Conservation (phyloP, 306 rosid species). For the Gillenia trifoliata region DNA sequence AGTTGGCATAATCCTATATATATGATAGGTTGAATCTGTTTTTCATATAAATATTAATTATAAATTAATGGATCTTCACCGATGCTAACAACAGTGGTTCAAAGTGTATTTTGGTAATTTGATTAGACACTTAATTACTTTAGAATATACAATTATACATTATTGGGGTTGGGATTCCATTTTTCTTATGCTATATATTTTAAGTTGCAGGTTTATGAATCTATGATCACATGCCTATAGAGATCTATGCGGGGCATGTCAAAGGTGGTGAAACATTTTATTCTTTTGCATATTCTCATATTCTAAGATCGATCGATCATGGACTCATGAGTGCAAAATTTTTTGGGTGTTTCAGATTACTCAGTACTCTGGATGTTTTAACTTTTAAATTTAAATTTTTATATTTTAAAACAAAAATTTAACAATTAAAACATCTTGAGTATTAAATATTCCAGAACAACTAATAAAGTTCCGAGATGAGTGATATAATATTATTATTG, state of each 20-base stretch:
- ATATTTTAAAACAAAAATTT: too few species aligned
- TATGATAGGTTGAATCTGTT: neutral
- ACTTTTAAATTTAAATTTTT: too few species aligned
- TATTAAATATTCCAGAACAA: too few species aligned
- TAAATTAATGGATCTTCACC: neutral
- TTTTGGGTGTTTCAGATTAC: too few species aligned
- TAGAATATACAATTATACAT: neutral
- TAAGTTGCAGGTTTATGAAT: neutral
- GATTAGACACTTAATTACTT: neutral
- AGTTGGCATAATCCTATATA: neutral
- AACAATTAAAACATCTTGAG: too few species aligned
- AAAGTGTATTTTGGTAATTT: neutral
- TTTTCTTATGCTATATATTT: neutral
- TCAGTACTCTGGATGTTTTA: too few species aligned
- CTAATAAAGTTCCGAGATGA: too few species aligned
- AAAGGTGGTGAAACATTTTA: neutral
- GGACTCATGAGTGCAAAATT: too few species aligned
- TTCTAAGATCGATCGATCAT: neutral
- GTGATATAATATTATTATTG: too few species aligned
- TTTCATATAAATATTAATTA: too few species aligned
- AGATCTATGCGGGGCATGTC: neutral
- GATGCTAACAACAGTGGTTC: neutral
- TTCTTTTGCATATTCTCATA: neutral
- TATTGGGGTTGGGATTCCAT: neutral
- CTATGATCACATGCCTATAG: neutral